phyloP scores from a whole-genome alignment of 306 rosid genomes.

The Quercus aquifolioides region DNA sequence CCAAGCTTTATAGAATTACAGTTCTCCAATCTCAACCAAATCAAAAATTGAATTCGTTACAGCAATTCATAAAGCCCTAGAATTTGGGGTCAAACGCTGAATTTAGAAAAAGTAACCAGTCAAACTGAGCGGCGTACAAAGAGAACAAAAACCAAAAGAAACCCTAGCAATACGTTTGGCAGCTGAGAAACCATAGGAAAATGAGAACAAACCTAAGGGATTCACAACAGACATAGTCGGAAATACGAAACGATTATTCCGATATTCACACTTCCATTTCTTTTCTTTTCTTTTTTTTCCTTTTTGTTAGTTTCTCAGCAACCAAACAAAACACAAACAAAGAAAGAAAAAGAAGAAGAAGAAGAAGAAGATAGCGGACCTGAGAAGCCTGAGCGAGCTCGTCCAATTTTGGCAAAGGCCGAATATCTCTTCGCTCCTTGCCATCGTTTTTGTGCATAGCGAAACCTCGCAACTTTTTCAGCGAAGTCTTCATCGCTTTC shows the following conservation, averaged over 20 bases:
- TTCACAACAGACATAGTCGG: neutral
- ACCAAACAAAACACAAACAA: neutral
- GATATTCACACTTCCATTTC: neutral
- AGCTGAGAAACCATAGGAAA: neutral
- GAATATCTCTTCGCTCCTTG: slow-evolving; percentile 45
- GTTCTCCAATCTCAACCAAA: neutral
- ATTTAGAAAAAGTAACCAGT: neutral
- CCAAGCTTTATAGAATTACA: neutral
- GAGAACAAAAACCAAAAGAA: neutral
- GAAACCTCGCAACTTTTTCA: slow-evolving; percentile 73
- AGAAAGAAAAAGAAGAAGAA: neutral
- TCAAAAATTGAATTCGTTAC: neutral
- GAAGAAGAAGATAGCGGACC: slow-evolving; percentile 33
- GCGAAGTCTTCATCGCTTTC: slow-evolving; percentile 64
- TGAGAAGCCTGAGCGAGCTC: slow-evolving; percentile 90
- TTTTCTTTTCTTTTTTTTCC: neutral
- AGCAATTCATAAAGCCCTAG: slow-evolving; percentile 18
- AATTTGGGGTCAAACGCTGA: neutral
- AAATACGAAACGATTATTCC: neutral
- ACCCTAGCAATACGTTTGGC: neutral
- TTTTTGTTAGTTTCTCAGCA: neutral
- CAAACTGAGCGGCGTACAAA: neutral
- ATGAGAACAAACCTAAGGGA: neutral
- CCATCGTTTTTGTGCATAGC: slow-evolving; percentile 62
- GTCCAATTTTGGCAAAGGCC: slow-evolving; percentile 58